Evolutionary conservation across 371 early-diverging fungal genomes (phyloP), one percentile per base, ranked within the genome.

Genomic region (Chytridiales sp.): DNA sequence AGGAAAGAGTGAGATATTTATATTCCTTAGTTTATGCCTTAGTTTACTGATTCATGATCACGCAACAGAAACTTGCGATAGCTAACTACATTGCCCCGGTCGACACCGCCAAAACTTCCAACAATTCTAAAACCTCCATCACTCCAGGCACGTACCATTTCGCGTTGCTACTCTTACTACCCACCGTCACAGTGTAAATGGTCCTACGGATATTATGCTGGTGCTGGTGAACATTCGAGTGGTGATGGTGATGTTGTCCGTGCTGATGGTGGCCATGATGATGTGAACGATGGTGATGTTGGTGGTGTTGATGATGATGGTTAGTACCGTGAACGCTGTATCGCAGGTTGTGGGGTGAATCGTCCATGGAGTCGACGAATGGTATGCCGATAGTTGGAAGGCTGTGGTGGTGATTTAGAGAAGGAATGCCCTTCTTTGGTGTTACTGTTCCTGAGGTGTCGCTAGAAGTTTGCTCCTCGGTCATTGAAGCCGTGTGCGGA

Each of bases 161-260:
- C 30, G 78, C 75, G 19, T 57, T 67, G 39, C 65, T 68, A 53
- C 73, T 63, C 62, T 77, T 77, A 38, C 66, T 65, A 0, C 78
- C 78, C n/a, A 77, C 73, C 4, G 75, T 75, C 27, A 57, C 64
- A 8, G 75, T 77, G n/a, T 70, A 42, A 30, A 73, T 46, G 42
- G 22, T 22, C 34, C 60, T 30, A 34, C 35, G 41, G 17, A 43
- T 21, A 24, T 41, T 47, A 11, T 21, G 42, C 30, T 4, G 27
- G 27, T 38, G 36, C 8, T 61, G 29, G 22, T 35, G 48, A 22
- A 27, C 31, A 34, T 30, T 29, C 13, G 32, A 32, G n/a, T 15
- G 11, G 24, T n/a, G 31, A 17, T 0, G 27, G 19, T n/a, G 11
- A 46, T 19, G 35, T 34, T 47, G 48, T 17, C 27, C 22, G 22